A percentile compares a stretch with the other conserved stretches of the same genome.
Evolutionary conservation across 495 filamentous ascomycete genomes (phyloP).

Genomic region (Annulohypoxylon nitens): DNA sequence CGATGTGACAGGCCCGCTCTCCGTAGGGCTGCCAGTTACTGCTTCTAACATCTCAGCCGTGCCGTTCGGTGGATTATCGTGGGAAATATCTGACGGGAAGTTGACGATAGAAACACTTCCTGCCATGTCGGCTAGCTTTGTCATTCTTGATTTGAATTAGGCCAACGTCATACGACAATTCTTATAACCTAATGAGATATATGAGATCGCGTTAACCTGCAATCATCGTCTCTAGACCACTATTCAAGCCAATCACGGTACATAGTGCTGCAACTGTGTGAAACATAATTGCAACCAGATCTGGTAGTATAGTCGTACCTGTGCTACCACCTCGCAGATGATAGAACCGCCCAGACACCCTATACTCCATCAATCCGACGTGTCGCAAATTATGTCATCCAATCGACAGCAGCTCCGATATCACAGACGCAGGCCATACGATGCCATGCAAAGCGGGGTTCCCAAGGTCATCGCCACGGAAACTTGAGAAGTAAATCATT

Average conservation of each 20-base stretch:
- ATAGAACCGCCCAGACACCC: not conserved
- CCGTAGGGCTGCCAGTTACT: constrained; percentile 40
- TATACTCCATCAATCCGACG: not conserved
- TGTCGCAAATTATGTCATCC: not conserved
- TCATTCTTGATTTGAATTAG: constrained; percentile 41
- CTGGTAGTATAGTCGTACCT: not conserved
- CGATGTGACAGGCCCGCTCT: constrained; percentile 40
- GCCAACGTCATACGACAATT: not conserved
- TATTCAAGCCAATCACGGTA: not conserved
- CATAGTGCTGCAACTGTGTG: not conserved
- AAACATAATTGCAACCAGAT: not conserved
- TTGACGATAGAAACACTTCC: constrained; percentile 35
- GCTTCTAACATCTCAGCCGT: constrained; percentile 29
- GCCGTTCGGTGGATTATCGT: constrained; percentile 40
- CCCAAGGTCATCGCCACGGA: not conserved
- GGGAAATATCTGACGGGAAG: constrained; percentile 37
- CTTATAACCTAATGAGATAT: not conserved
- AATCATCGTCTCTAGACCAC: not conserved
- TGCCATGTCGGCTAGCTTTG: constrained; percentile 43
- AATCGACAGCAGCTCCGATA: not conserved
- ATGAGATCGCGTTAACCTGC: not conserved
- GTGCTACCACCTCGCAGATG: not conserved
- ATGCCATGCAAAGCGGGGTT: not conserved
- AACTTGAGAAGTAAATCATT: not conserved
- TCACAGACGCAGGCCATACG: not conserved